Evolutionary conservation across 1,284 basidiomycete species (phyloP), one percentile per base, ranked within the genome.

Genomic region (Vanrija sp.): DNA sequence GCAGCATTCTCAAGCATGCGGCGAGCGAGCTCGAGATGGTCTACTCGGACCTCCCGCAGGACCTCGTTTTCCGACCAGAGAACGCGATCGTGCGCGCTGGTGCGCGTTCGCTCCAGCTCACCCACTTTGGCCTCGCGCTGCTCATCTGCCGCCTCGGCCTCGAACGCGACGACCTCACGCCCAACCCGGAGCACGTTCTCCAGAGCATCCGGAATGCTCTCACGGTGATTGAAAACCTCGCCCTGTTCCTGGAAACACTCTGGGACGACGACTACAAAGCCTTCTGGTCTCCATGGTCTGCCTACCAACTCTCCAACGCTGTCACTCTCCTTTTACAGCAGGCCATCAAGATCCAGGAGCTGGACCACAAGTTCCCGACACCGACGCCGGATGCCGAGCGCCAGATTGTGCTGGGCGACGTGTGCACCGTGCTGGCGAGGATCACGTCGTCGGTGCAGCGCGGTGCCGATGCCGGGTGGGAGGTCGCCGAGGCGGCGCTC

Each of bases 61-160:
- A 56, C 20, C 51, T 59, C 2, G n/a, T 51, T 5, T 59, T 56
- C 46, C 38, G 44, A 19, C 49, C 38, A 2, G 15, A 44, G 22
- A 25, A 31, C 42, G 15, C 39, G 18, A 24, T 27, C 38, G 24
- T 23, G 23, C 35, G 35, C 14, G 35, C 19, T 35, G 37, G 47
- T 7, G 42, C 47, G 0, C 41, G 57, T 3, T 53, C 57, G 0
- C 46, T 59, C 3, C 58, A 59, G 25, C 54, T 59, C 8, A 42
- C 51, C 1, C 58, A 59, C 31, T 25, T 51, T 10, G 58, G 58
- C 12, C 22, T 59, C n/a, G 48, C 51, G 8, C 41, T 54, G 1
- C 41, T 60, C 14, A 57, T 57, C 47, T 55, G 54, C 44, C 59
- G 59, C 5, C 45, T 60, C 4, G 59, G 59, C 2, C 52, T 57